These are phyloP conservation scores for Gaeumannomyces sp. DNA, from an alignment of 2,329 filamentous ascomycete species.

Conservation along the genomic window DNA sequence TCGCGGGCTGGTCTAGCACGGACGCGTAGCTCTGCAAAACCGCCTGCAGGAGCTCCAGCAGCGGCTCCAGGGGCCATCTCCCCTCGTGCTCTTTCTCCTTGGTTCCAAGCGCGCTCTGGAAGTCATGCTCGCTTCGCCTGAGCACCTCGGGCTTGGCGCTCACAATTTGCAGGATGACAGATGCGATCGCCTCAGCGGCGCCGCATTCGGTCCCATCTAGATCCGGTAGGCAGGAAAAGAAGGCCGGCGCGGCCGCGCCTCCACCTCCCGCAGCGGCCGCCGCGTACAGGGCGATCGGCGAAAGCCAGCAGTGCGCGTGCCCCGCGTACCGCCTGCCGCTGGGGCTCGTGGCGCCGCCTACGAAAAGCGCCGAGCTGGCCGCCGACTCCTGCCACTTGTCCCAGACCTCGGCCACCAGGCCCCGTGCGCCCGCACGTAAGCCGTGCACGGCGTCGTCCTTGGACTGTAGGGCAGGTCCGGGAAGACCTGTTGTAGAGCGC, in stretches of 20 bases:
- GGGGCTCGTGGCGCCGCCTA: background rate
- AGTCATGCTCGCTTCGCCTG: background rate
- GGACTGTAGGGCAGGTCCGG: background rate
- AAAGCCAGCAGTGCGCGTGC: background rate
- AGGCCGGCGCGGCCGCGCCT: background rate
- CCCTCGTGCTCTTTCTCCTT: background rate
- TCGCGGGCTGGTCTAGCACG: background rate
- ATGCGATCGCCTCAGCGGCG: background rate
- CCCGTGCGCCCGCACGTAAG: background rate
- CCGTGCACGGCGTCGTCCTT: background rate
- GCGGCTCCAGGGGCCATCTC: background rate
- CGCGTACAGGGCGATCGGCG: background rate
- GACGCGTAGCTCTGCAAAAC: too few species aligned
- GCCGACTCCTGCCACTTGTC: background rate
- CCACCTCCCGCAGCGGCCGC: background rate
- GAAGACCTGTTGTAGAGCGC: background rate
- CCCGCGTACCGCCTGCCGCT: background rate
- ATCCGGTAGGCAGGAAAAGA: background rate
- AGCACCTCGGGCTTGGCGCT: background rate
- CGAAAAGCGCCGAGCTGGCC: background rate
- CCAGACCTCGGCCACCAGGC: background rate
- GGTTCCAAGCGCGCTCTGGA: background rate
- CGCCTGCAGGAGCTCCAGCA: background rate
- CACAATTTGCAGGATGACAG: background rate
- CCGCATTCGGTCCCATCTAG: background rate